phyloP scores from a whole-genome alignment of 805 yeast genomes.

The Nakazawaea ambrosiae region DNA sequence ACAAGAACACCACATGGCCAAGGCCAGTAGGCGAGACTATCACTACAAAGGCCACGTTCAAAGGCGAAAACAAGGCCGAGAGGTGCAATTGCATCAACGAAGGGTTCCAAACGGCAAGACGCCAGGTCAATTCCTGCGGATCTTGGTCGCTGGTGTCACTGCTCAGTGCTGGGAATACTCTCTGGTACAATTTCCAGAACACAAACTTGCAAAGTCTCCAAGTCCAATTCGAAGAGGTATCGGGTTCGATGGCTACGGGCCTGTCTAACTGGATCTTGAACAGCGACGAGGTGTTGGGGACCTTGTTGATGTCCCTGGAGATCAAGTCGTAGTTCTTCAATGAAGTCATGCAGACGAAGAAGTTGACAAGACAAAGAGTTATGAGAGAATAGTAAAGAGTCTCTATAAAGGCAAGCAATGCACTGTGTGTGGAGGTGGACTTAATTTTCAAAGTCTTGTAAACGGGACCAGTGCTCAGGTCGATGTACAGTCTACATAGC shows the following conservation, averaged over 20 bases:
- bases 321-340: slow-evolving; percentile 10
- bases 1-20: slow-evolving; percentile 21
- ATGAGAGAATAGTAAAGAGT: slow-evolving; percentile 1
- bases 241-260: slow-evolving; percentile 1
- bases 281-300: slow-evolving; percentile 10
- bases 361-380: slow-evolving; percentile 3
- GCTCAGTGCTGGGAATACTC: slow-evolving; percentile 3
- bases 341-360: slow-evolving; percentile 5
- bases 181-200: neutral
- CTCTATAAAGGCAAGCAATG: neutral
- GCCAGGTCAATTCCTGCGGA: slow-evolving; percentile 30
- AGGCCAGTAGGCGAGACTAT: slow-evolving; percentile 15
- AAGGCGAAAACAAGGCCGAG: slow-evolving; percentile 53
- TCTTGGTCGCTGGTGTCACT: neutral
- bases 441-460: slow-evolving; percentile 5
- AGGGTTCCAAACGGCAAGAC: slow-evolving; percentile 62
- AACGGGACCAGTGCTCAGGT: neutral
- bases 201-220: neutral
- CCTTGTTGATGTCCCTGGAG: slow-evolving; percentile 5
- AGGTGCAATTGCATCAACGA: slow-evolving; percentile 46
- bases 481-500: slow-evolving; percentile 11
- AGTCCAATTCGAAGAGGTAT: neutral
- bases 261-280: slow-evolving; percentile 6
- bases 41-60: slow-evolving; percentile 36
- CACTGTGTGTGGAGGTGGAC: neutral